A percentile compares a stretch with the other conserved stretches of the same genome.
Conservation (phyloP, 192 early-diverging fungal genomes). For the Backusella psychrophila region DNA sequence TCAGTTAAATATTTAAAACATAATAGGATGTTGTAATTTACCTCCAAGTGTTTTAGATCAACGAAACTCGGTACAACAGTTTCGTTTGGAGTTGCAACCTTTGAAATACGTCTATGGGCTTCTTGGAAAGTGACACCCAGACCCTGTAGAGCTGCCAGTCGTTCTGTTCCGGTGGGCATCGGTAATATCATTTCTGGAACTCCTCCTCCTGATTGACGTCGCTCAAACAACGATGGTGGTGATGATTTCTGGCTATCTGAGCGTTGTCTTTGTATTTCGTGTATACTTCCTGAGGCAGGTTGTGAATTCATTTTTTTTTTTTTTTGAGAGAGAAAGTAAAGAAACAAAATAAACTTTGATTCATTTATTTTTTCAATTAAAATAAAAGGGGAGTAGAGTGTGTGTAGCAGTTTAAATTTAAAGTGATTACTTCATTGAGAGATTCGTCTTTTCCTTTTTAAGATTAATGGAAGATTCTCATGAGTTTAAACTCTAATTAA, state of each 20-base stretch:
- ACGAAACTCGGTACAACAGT: conserved; percentile 25
- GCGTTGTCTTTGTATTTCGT: not conserved
- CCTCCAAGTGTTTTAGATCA: conserved; percentile 10
- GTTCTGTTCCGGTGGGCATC: conserved; percentile 22
- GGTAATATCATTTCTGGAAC: conserved; percentile 9
- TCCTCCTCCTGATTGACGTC: not conserved
- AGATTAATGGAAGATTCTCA: not conserved
- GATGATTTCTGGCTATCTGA: not conserved
- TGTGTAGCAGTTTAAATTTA: not conserved
- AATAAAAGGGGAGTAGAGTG: not conserved
- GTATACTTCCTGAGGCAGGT: not conserved
- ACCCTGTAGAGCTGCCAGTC: conserved; percentile 19
- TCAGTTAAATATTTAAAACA: not conserved
- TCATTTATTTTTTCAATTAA: not conserved
- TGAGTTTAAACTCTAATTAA: not conserved
- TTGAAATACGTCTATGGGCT: conserved; percentile 27
- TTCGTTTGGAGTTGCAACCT: conserved; percentile 29
- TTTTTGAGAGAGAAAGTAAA: not conserved
- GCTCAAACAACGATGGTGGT: not conserved
- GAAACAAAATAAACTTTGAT: not conserved
- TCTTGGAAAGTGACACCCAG: conserved; percentile 32
- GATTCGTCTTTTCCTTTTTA: not conserved
- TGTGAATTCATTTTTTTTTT: not conserved
- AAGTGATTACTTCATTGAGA: not conserved
- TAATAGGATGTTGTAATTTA: not conserved